These are phyloP conservation scores for Alternaria gaisen DNA, from an alignment of 2,329 filamentous ascomycete species.

Conservation along the genomic window DNA sequence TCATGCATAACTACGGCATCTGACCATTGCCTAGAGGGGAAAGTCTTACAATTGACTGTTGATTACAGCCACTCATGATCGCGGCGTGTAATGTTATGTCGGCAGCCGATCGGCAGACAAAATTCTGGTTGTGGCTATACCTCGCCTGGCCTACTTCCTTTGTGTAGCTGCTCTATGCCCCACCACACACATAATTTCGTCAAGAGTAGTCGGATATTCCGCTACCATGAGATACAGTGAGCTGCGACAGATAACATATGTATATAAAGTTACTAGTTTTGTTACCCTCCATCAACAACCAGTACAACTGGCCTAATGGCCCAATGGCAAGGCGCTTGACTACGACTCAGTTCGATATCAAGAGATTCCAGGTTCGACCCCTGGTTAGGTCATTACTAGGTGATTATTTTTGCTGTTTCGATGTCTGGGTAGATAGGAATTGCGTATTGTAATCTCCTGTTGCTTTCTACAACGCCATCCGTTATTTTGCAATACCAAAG, in stretches of 20 bases:
- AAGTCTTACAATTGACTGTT: not conserved
- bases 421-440: too few relatives aligned
- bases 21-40: not conserved
- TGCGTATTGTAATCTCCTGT: too few relatives aligned
- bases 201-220: not conserved
- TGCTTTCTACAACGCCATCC: too few relatives aligned
- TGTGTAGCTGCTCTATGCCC: not conserved
- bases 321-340: constrained; percentile 68
- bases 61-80: not conserved
- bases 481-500: too few relatives aligned
- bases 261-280: not conserved
- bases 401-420: too few relatives aligned
- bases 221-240: too few relatives aligned
- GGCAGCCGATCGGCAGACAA: not conserved
- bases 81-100: not conserved
- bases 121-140: not conserved
- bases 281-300: not conserved
- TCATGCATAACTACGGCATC: not conserved
- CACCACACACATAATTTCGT: not conserved
- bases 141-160: not conserved
- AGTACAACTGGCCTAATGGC: constrained; percentile 51
- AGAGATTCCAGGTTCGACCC: constrained; percentile 39
- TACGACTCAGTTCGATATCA: constrained; percentile 53
- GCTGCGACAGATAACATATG: too few relatives aligned
- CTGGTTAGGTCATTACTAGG: too few relatives aligned